These are phyloP conservation scores for Haplosporangium sp. DNA, from an alignment of 371 early-diverging fungal genomes.

Conservation along the genomic window DNA sequence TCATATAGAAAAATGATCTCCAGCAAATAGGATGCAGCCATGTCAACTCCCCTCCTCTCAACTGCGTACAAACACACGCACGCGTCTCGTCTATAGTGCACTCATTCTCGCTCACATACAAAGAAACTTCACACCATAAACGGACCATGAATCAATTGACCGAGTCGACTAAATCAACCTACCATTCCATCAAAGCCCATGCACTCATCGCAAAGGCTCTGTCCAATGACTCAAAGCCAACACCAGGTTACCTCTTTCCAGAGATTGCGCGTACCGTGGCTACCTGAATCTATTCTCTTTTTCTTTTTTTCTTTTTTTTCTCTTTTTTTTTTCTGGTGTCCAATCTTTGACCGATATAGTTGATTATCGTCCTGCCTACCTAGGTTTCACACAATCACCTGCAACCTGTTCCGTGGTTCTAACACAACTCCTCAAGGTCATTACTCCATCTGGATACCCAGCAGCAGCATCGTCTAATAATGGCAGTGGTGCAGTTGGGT, in stretches of 20 bases:
- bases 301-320: neutral
- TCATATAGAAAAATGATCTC: conserved; percentile 1
- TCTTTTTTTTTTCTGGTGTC: no score
- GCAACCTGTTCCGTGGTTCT: conserved; percentile 29
- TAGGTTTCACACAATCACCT: conserved; percentile 41
- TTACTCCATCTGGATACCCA: conserved; percentile 23
- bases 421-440: conserved; percentile 40
- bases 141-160: conserved; percentile 36
- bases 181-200: conserved; percentile 39
- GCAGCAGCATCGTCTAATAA: conserved; percentile 8
- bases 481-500: conserved; percentile 1
- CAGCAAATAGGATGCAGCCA: conserved; percentile 40
- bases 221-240: conserved; percentile 47
- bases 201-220: conserved; percentile 46
- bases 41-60: conserved; percentile 14
- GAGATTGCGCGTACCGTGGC: conserved; percentile 41
- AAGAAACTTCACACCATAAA: neutral
- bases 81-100: no score
- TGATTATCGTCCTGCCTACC: neutral
- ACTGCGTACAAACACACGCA: no score
- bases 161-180: conserved; percentile 35
- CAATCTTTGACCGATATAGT: neutral
- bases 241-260: conserved; percentile 53
- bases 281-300: no score
- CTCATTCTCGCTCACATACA: no score